Evolutionary conservation across 1,284 basidiomycete species (phyloP).

Genomic region (Rhodotorula sp.): DNA sequence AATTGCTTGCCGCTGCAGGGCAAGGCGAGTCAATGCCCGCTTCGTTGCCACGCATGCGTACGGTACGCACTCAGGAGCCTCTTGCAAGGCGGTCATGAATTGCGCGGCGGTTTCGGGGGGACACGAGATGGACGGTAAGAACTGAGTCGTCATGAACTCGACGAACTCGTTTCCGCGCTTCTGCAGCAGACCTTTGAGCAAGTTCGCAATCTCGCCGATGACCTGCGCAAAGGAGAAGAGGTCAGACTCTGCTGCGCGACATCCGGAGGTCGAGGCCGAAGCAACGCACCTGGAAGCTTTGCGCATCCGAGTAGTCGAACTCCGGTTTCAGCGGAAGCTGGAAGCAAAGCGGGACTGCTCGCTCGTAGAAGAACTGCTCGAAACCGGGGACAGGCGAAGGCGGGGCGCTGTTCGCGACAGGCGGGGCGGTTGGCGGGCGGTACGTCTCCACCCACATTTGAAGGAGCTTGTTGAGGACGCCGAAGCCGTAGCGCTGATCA

Average conservation of each 20-base stretch:
- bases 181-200: constrained; percentile 74
- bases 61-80: constrained; percentile 31
- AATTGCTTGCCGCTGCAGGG: constrained; percentile 33
- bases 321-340: constrained; percentile 71
- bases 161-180: constrained; percentile 80
- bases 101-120: constrained; percentile 22
- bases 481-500: constrained; percentile 76
- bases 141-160: constrained; percentile 73
- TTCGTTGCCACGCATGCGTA: background rate
- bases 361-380: constrained; percentile 87
- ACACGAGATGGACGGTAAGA: constrained; percentile 66
- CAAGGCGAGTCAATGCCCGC: background rate
- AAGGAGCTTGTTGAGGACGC: constrained; percentile 69
- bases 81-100: constrained; percentile 28
- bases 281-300: constrained; percentile 68
- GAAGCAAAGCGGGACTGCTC: constrained; percentile 78
- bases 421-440: constrained; percentile 14
- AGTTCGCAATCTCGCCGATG: constrained; percentile 77
- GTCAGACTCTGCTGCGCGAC: too few species aligned
- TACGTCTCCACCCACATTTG: constrained; percentile 65
- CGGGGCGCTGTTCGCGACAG: constrained; percentile 34
- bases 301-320: constrained; percentile 86
- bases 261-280: background rate
- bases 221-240: too few species aligned
- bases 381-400: constrained; percentile 73